Percentiles rank a stretch among this genome's conserved stretches.
Conservation (phyloP, 208 protist genomes). For the Crithidia sp. region DNA sequence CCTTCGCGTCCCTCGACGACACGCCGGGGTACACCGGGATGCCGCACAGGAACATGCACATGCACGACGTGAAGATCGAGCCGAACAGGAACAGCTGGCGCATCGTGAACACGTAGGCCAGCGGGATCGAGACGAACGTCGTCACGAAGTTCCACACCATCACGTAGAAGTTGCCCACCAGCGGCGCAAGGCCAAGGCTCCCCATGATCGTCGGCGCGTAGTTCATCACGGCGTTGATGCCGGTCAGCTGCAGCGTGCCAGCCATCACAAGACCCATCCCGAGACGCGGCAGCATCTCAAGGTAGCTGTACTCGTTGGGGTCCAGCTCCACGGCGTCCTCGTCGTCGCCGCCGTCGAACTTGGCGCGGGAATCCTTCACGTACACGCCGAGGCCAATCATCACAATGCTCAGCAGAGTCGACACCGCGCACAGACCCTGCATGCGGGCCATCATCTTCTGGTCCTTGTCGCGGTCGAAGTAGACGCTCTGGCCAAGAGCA, state of each 20-base stretch:
- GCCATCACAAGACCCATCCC: constrained; percentile 57
- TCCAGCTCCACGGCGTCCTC: constrained; percentile 19
- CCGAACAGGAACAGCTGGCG: constrained; percentile 72
- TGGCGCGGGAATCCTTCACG: constrained; percentile 25
- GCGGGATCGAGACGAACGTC: constrained; percentile 71
- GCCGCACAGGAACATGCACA: constrained; percentile 83
- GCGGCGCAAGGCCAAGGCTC: constrained; percentile 60
- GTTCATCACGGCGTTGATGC: constrained; percentile 90
- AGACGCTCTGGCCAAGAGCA: constrained; percentile 54
- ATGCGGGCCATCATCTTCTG: constrained; percentile 58
- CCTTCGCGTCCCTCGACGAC: constrained; percentile 44
- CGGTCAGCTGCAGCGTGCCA: constrained; percentile 81
- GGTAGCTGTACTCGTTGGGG: constrained; percentile 54
- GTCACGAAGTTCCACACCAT: constrained; percentile 91
- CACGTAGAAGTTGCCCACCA: constrained; percentile 82
- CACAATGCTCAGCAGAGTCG: constrained; percentile 57
- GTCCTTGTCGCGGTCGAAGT: constrained; percentile 34
- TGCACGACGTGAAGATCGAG: constrained; percentile 59
- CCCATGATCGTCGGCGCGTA: constrained; percentile 85
- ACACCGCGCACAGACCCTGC: constrained; percentile 70
- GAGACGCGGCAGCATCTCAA: constrained; percentile 56
- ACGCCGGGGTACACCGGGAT: constrained; percentile 84
- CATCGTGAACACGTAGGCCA: constrained; percentile 72
- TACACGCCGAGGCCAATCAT: constrained; percentile 51
- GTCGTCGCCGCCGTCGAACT: constrained; percentile 23